phyloP scores from a whole-genome alignment of 805 yeast genomes.

The Naumovozyma castellii region DNA sequence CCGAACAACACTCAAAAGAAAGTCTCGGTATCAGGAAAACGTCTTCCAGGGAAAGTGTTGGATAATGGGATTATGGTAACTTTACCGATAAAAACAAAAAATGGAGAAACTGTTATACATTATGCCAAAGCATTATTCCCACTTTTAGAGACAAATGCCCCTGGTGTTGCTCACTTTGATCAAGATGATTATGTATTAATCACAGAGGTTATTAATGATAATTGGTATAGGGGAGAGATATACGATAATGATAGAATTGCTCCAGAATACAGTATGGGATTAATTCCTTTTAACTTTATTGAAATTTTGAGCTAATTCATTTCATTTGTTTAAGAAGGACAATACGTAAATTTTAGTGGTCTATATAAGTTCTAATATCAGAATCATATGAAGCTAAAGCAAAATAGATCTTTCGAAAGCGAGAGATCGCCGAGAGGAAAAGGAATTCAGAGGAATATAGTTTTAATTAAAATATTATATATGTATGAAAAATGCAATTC shows the following conservation, averaged over 20 bases:
- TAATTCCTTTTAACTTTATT: constrained; percentile 23
- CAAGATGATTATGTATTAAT: constrained; percentile 25
- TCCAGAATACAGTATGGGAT: constrained; percentile 14
- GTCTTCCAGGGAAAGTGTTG: constrained; percentile 16
- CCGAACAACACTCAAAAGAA: constrained; percentile 5
- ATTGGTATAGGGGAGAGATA: constrained; percentile 30
- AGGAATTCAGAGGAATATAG: too few species aligned
- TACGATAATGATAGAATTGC: constrained; percentile 19
- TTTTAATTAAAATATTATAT: too few species aligned
- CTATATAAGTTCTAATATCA: too few species aligned
- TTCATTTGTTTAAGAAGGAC: too few species aligned
- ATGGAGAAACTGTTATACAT: constrained; percentile 21
- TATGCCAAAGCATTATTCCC: constrained; percentile 29
- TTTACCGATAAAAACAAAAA: constrained; percentile 20
- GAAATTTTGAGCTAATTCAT: constrained; percentile 5
- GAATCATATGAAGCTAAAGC: too few species aligned
- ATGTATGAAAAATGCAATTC: too few species aligned
- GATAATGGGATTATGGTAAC: constrained; percentile 28
- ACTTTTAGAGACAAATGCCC: constrained; percentile 19
- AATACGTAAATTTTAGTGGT: too few species aligned
- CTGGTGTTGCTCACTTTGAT: constrained; percentile 25
- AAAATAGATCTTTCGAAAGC: too few species aligned
- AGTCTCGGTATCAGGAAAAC: neutral
- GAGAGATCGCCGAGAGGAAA: too few species aligned
- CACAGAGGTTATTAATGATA: constrained; percentile 24